Conservation (phyloP, 768 basidiomycete genomes). For the Boletus reticuloceps region DNA sequence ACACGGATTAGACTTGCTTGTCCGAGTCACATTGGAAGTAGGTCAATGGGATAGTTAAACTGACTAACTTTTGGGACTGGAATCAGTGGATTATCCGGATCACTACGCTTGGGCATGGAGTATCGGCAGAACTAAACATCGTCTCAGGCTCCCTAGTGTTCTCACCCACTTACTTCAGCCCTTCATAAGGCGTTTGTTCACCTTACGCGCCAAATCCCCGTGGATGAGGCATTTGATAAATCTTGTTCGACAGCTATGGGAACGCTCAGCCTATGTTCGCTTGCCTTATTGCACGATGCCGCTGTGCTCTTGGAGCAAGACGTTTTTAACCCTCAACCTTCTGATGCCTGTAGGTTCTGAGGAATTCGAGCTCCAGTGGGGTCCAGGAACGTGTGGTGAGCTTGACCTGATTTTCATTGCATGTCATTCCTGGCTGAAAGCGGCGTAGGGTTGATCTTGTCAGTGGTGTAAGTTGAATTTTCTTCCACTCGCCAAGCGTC, state of each 20-base stretch:
- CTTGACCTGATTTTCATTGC: neutral
- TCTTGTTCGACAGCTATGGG: neutral
- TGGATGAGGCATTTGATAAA: neutral
- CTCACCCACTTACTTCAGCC: neutral
- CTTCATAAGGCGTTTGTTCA: neutral
- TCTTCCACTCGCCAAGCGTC: neutral
- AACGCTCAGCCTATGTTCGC: too few relatives aligned
- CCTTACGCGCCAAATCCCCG: neutral
- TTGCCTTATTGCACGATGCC: too few relatives aligned
- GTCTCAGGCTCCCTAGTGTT: neutral
- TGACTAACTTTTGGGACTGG: too few relatives aligned
- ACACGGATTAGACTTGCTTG: too few relatives aligned
- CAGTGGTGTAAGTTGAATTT: neutral
- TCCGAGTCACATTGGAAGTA: too few relatives aligned
- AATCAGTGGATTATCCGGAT: too few relatives aligned
- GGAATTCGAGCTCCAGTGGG: neutral
- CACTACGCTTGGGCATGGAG: too few relatives aligned
- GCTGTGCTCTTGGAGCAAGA: too few relatives aligned
- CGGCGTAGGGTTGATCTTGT: neutral
- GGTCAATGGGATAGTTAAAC: too few relatives aligned
- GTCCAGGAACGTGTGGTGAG: slow-evolving; percentile 1
- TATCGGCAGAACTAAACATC: too few relatives aligned
- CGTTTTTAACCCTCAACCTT: too few relatives aligned
- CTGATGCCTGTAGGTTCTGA: neutral
- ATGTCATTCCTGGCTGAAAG: neutral